Evolutionary conservation across 768 basidiomycete genomes (phyloP).

Genomic region (Leccinum disarticulatum): DNA sequence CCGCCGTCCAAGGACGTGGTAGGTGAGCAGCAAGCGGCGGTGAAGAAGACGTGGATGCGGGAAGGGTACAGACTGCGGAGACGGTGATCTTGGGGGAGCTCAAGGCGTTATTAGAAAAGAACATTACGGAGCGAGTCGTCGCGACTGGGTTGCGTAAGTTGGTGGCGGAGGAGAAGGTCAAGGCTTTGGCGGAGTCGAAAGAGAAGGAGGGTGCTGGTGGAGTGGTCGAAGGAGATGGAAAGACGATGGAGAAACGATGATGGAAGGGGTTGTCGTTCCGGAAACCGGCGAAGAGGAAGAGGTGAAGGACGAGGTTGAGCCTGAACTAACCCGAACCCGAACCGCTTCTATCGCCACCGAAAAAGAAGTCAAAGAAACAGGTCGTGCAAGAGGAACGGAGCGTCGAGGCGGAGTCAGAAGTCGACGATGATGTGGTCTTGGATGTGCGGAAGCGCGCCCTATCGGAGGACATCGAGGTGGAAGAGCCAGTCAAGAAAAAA

Average conservation of each 20-base stretch:
- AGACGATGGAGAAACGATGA: constrained; percentile 46
- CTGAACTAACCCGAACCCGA: constrained; percentile 30
- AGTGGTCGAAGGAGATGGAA: constrained; percentile 39
- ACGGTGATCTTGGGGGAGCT: constrained; percentile 60
- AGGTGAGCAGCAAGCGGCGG: constrained; percentile 29
- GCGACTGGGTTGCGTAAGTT: constrained; percentile 51
- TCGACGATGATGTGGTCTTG: constrained; percentile 43
- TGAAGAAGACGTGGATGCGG: constrained; percentile 51
- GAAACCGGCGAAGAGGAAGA: constrained; percentile 43
- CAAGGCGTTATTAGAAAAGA: constrained; percentile 54
- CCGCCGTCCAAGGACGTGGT: constrained; percentile 36
- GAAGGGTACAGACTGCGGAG: constrained; percentile 52
- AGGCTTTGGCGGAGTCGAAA: constrained; percentile 25
- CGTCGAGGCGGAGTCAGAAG: constrained; percentile 60
- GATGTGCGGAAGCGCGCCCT: constrained; percentile 45
- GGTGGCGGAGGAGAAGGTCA: constrained; percentile 52
- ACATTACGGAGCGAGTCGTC: constrained; percentile 62
- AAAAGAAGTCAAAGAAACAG: constrained; percentile 60
- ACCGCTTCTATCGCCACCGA: constrained; percentile 44
- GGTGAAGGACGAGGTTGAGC: constrained; percentile 16
- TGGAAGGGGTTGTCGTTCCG: constrained; percentile 48
- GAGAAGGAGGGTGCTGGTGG: constrained; percentile 24
- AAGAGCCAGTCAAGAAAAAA: constrained; percentile 30
- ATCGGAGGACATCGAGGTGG: constrained; percentile 41
- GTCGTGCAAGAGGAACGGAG: constrained; percentile 34